phyloP scores from a whole-genome alignment of 2,329 filamentous ascomycete species.

The Elsinoe necatrix region DNA sequence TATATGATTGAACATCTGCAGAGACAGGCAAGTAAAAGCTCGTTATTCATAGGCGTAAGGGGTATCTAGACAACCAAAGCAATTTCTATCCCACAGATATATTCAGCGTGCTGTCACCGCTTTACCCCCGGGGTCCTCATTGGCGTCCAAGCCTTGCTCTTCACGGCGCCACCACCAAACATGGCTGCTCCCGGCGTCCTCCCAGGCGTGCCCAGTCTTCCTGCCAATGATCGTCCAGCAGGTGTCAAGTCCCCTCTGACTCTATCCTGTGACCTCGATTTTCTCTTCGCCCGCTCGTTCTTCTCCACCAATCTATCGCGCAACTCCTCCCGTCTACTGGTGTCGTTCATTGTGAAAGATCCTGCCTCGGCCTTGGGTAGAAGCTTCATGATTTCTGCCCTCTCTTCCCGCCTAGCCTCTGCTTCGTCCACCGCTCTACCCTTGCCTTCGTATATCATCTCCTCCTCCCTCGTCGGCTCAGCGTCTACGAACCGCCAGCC shows the following conservation, averaged over 20 bases:
- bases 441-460: conserved; percentile 44
- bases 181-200: conserved; percentile 22
- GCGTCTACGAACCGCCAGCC: conserved; percentile 94
- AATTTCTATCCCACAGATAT: background rate
- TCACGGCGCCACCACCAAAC: conserved; percentile 41
- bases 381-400: conserved; percentile 32
- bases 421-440: conserved; percentile 26
- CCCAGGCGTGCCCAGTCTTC: conserved; percentile 42
- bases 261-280: conserved; percentile 45
- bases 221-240: conserved; percentile 61
- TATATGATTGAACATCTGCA: background rate
- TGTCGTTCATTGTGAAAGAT: conserved; percentile 67
- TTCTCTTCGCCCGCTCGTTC: conserved; percentile 30
- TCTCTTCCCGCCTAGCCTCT: conserved; percentile 28
- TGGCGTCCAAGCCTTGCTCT: conserved; percentile 49
- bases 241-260: conserved; percentile 51
- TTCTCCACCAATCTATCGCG: conserved; percentile 82
- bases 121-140: conserved; percentile 12
- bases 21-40: background rate
- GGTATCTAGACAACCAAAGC: conserved; percentile 12
- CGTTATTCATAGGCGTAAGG: conserved; percentile 4
- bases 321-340: conserved; percentile 67
- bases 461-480: conserved; percentile 50
- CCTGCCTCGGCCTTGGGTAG: conserved; percentile 39
- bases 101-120: background rate